phyloP scores from a whole-genome alignment of 2,329 filamentous ascomycete genomes.

The Botrytis fragariae region DNA sequence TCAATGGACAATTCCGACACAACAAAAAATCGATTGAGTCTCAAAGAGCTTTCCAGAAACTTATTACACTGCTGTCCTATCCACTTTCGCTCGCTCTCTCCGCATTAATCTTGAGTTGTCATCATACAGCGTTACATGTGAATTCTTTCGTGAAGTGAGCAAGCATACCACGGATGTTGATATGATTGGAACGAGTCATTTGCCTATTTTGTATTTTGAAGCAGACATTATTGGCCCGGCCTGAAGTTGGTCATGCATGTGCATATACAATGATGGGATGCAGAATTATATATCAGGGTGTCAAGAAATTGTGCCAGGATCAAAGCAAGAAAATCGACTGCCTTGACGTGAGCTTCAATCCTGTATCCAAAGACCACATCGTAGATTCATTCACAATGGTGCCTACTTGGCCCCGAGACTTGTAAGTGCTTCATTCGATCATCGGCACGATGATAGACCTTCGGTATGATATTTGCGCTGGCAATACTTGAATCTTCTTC shows the following conservation, averaged over 20 bases:
- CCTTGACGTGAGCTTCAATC: neutral
- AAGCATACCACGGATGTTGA: neutral
- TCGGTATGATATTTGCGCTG: neutral
- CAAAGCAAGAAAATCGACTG: neutral
- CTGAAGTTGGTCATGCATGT: neutral
- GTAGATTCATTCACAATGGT: neutral
- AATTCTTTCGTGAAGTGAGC: neutral
- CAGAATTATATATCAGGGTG: neutral
- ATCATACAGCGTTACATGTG: neutral
- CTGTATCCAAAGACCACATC: neutral
- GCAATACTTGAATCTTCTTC: no score
- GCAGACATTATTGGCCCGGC: neutral
- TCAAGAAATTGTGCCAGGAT: neutral
- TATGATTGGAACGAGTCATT: neutral
- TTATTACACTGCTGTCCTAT: no score
- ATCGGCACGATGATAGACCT: no score
- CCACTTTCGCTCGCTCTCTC: no score
- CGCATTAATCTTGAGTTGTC: neutral
- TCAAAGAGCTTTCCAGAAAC: neutral
- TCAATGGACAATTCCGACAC: neutral
- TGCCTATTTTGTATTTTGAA: neutral
- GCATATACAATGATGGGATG: neutral
- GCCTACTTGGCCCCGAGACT: neutral
- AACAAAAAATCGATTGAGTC: neutral
- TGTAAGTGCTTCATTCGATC: neutral